A percentile compares a stretch with the other conserved stretches of the same genome.
Evolutionary conservation across 768 basidiomycete genomes (phyloP).

Genomic region (Pleurotus cornucopiae): DNA sequence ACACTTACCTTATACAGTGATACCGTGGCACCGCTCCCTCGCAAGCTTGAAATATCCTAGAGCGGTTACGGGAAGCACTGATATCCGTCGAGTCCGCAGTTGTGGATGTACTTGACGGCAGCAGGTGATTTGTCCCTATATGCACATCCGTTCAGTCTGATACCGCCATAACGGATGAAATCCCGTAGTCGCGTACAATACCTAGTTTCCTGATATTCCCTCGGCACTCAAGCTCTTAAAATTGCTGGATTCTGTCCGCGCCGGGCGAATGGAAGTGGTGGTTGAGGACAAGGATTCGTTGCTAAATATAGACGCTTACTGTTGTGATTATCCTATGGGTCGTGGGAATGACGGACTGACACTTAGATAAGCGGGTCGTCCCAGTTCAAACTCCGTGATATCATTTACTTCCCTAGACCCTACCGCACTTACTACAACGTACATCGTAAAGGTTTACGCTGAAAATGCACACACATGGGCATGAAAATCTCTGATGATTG

Average conservation of each 20-base stretch:
- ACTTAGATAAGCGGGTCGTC: not conserved
- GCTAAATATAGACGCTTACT: no score
- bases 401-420: not conserved
- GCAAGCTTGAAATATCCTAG: not conserved
- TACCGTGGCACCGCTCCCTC: not conserved
- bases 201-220: no score
- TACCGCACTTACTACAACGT: not conserved
- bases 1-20: not conserved
- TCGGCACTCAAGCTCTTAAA: not conserved
- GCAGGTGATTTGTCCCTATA: no score
- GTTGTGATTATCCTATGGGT: not conserved
- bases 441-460: no score
- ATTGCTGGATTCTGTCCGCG: not conserved
- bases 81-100: no score
- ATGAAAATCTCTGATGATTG: not conserved
- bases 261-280: not conserved
- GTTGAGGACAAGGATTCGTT: not conserved
- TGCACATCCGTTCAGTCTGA: no score
- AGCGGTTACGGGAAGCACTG: not conserved
- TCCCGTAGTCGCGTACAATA: no score
- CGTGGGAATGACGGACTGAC: not conserved
- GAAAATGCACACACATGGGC: not conserved
- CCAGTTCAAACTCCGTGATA: slow-evolving; percentile 1
- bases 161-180: no score
- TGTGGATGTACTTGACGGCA: no score